Evolutionary conservation across 371 early-diverging fungal genomes (phyloP), one percentile per base, ranked within the genome.

Genomic region (Mortierella sp.): DNA sequence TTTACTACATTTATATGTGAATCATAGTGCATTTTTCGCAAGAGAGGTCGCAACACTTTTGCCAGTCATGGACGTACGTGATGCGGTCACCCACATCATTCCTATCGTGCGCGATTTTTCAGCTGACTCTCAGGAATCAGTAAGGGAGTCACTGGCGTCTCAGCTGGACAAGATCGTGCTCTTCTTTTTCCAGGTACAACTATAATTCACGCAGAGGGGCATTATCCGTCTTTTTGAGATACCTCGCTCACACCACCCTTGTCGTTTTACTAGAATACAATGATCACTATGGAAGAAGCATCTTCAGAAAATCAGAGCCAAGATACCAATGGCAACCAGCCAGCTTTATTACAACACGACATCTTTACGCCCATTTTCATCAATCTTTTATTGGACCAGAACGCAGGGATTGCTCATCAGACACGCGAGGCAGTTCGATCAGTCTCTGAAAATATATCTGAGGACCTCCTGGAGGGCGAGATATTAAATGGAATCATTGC

Each of bases 401-500:
- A 87, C 54, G 85, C 89, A 2, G 83, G 66, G 2, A 74, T 89
- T 5, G 88, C 89, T 5, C 84, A 88, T n/a, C 84, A 86, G 35
- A 83, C 86, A 3, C 85, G 88, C 37, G 84, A 87, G 30, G 87
- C 88, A 26, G 83, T 90, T 39, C 86, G 86, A 1, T 75, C 88
- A 20, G 85, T 90, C 5, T 84, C 88, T 6, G 83, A 84, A 16
- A 87, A 87, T 52, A 70, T 89, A 11, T 72, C 85, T 10, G 83
- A 80, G n/a, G 63, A 84, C 16, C 55, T 89, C 14, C 60, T 90
- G 52, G 86, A 89, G 49, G 84, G 73, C 18, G 91, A 90, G 47
- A 86, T 90, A 40, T 70, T 87, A 55, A 75, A 88, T 39, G 90
- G 90, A 10, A 67, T 90, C 0, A 85, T 89, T n/a, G 70, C 86